Evolutionary conservation across 768 basidiomycete species (phyloP), one percentile per base, ranked within the genome.

Genomic region (Rhizopogon sp.): DNA sequence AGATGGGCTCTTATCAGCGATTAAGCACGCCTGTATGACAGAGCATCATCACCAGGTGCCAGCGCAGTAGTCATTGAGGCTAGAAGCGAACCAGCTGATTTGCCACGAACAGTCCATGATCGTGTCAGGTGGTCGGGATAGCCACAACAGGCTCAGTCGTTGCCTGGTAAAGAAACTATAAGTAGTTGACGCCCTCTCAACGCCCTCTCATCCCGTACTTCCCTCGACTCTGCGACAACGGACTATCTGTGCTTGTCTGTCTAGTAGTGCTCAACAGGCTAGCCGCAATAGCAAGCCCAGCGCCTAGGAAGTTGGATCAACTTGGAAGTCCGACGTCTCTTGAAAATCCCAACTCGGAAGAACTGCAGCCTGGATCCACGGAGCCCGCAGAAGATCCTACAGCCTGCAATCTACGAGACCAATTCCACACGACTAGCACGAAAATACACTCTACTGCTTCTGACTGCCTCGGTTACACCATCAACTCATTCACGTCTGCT

Each of bases 101-200:
- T 22, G 20, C 35, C 33, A 16, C 33, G 14, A 25, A 37, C 20
- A 22, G 8, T 16, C 14, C 33, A 22, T 22, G 33, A 37, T 49
- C 31, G 11, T 35, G 46, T 47, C 47, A 49, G 47, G 47, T 49
- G 47, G 47, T 37, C 20, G 47, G 22, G 33, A 49, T 49, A 47
- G 33, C 46, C 45, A 31, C 17, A 33, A 22, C 17, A 17, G 31
- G 45, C 17, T 46, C 29, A 33, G 31, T 33, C 17, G 31, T 47
- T 33, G 46, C 33, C 33, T 35, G 3, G 33, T 22, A 22, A 13
- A 35, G 4, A 22, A 47, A 10, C 46, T 47, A 47, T 47, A 47
- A 47, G 46, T 47, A 47, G 33, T 20, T n/a, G 46, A 35, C 33
- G 17, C 6, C 31, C 17, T 35, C 17, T 13, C 3, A 20, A 31